A percentile compares a stretch with the other conserved stretches of the same genome.
Evolutionary conservation across 140 eudicot genomes (phyloP).

Genomic region (Bidens hawaiensis): DNA sequence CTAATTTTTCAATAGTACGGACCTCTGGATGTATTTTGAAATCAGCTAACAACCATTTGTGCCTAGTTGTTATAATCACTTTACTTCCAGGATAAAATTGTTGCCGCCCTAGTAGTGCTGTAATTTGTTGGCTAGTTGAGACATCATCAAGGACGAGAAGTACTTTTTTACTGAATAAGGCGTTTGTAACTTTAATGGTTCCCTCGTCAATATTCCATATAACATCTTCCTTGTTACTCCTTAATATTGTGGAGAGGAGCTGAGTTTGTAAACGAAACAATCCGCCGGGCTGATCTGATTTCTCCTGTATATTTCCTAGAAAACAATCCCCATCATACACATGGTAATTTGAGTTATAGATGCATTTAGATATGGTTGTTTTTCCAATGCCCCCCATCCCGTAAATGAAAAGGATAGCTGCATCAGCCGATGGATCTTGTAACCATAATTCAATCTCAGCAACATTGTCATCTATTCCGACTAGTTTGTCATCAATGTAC

Average conservation of each 20-base stretch:
- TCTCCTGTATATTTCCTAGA: conserved; percentile 11
- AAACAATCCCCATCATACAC: conserved; percentile 18
- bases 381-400: conserved; percentile 25
- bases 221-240: background rate
- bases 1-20: background rate
- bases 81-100: conserved; percentile 27
- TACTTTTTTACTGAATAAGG: conserved; percentile 14
- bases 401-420: conserved; percentile 2
- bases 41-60: too few species aligned
- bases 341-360: conserved; percentile 3
- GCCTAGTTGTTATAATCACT: conserved; percentile 33
- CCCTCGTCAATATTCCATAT: conserved; percentile 21
- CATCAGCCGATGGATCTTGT: background rate
- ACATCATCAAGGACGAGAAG: conserved; percentile 33
- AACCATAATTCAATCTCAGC: conserved; percentile 7
- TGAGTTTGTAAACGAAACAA: conserved; percentile 9
- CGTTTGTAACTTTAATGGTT: conserved; percentile 10
- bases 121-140: conserved; percentile 1
- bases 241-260: conserved; percentile 16
- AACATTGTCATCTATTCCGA: too few species aligned
- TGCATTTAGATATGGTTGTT: too few species aligned
- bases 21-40: conserved; percentile 4
- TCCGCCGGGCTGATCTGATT: background rate
- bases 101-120: conserved; percentile 13
- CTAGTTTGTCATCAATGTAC: too few species aligned